Conservation (phyloP, 805 yeast genomes). For the Metschnikowia cubensis region DNA sequence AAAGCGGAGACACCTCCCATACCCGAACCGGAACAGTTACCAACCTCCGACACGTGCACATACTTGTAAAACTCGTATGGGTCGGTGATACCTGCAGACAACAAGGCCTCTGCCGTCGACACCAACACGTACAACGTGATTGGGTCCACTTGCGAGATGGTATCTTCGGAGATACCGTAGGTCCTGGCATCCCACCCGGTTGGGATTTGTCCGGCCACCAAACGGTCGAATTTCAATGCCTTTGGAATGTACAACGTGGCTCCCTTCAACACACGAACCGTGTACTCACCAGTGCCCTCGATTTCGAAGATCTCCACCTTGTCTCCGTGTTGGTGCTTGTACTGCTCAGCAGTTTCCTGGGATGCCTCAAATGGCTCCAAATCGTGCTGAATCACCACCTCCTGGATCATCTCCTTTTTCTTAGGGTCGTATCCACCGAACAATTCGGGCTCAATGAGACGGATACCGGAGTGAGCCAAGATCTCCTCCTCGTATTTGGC, state of each 20-base stretch:
- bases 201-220: constrained; percentile 93
- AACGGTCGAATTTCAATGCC: constrained; percentile 69
- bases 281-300: constrained; percentile 85
- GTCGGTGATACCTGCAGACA: constrained; percentile 93
- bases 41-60: constrained; percentile 97
- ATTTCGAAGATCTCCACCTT: constrained; percentile 87
- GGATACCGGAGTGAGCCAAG: constrained; percentile 91
- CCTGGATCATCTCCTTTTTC: constrained; percentile 90
- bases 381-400: constrained; percentile 94
- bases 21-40: constrained; percentile 99
- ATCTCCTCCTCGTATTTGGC: constrained; percentile 84
- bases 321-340: constrained; percentile 90
- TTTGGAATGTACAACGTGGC: constrained; percentile 89
- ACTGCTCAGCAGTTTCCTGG: constrained; percentile 91
- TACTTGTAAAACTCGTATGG: constrained; percentile 98
- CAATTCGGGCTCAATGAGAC: constrained; percentile 93
- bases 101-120: constrained; percentile 90
- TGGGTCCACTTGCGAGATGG: constrained; percentile 92
- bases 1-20: constrained; percentile 99
- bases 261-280: constrained; percentile 88
- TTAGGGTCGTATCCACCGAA: constrained; percentile 93
- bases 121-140: constrained; percentile 90
- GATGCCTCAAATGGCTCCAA: constrained; percentile 94
- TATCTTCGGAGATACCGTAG: constrained; percentile 94
- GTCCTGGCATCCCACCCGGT: constrained; percentile 96